Evolutionary conservation across 75 land plant species (phyloP).

Genomic region (Chamaecyparis obtusa): DNA sequence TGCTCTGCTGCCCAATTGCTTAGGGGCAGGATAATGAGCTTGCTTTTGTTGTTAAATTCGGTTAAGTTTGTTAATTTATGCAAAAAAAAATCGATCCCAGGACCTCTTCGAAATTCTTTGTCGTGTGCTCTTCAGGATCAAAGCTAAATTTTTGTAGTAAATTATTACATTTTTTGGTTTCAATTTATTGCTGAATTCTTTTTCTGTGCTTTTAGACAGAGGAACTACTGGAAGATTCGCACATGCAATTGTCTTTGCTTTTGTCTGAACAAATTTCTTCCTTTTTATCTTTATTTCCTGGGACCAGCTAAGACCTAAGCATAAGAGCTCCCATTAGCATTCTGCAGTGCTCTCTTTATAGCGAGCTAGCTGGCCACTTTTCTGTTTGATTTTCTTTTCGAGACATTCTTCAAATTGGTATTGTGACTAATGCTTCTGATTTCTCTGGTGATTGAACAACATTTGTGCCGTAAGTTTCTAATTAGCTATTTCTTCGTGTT

Average conservation of each 20-base stretch:
- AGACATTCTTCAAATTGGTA: not conserved
- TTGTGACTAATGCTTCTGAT: not conserved
- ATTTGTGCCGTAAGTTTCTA: not conserved
- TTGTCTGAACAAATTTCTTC: not conserved
- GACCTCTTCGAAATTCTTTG: not conserved
- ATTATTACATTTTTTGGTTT: not conserved
- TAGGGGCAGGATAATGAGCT: not conserved
- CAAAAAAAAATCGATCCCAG: not conserved
- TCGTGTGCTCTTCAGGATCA: not conserved
- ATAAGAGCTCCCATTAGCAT: not conserved
- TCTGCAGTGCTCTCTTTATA: not conserved
- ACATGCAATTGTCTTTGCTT: not conserved
- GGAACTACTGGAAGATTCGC: not conserved
- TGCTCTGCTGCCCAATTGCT: not conserved
- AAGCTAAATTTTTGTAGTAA: not conserved
- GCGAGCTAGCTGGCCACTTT: not conserved
- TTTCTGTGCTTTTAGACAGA: not conserved
- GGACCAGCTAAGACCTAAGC: not conserved
- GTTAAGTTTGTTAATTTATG: not conserved
- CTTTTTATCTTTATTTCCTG: not conserved
- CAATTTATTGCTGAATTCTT: not conserved
- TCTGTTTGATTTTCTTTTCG: not conserved
- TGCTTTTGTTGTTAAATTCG: not conserved
- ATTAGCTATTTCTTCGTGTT: not conserved
- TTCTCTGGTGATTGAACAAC: not conserved